phyloP scores from a whole-genome alignment of 345 rosid species.

The Luvunga scandens region DNA sequence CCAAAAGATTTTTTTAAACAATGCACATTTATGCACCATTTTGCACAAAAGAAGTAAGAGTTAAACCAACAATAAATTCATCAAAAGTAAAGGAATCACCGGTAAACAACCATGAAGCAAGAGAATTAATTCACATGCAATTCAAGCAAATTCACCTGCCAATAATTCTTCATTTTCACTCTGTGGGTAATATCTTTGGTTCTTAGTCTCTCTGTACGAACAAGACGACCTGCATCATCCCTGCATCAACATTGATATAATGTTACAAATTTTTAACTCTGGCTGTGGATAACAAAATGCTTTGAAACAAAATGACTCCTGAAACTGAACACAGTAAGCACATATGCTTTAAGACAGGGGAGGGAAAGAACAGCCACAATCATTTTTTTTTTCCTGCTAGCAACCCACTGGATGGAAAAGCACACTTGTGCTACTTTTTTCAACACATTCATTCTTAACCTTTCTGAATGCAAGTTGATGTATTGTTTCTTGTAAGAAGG shows the following conservation, averaged over 20 bases:
- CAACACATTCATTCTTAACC: neutral
- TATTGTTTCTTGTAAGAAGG: neutral
- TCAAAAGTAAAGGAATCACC: neutral
- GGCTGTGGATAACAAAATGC: neutral
- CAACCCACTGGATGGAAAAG: neutral
- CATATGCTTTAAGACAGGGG: neutral
- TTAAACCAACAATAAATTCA: neutral
- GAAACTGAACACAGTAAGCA: neutral
- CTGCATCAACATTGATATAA: conserved; percentile 32
- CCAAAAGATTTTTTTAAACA: neutral
- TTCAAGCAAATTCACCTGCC: conserved; percentile 62
- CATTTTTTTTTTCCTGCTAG: neutral
- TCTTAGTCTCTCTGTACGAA: conserved; percentile 88
- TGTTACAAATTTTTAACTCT: neutral
- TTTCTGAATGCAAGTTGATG: neutral
- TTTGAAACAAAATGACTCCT: neutral
- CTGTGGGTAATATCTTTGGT: conserved; percentile 86
- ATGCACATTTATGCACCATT: neutral
- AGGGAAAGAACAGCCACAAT: neutral
- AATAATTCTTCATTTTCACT: conserved; percentile 85
- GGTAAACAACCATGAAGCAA: neutral
- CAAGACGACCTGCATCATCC: conserved; percentile 83
- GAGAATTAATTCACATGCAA: neutral
- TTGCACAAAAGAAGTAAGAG: neutral
- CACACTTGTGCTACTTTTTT: neutral